Evolutionary conservation across 202 grass and related monocot genomes (phyloP).

Genomic region (Bolboschoenoplectus hybrid): DNA sequence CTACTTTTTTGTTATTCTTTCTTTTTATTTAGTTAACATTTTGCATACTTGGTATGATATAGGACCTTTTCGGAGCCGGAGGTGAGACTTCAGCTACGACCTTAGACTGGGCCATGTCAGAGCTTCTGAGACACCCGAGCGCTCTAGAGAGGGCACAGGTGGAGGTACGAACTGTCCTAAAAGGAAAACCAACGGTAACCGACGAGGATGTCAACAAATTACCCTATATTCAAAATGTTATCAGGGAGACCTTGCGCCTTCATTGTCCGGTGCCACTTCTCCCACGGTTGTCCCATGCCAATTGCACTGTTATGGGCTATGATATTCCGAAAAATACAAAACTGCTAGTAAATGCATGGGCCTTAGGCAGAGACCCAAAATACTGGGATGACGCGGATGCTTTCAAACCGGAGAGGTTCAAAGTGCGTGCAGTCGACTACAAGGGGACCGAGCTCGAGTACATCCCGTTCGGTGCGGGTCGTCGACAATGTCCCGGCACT

Average conservation of each 20-base stretch:
- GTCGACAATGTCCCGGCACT: constrained; percentile 32
- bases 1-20: background rate
- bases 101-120: too few relatives aligned
- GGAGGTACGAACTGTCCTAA: too few relatives aligned
- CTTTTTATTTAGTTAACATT: background rate
- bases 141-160: too few relatives aligned
- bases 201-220: constrained; percentile 30
- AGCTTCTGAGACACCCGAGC: too few relatives aligned
- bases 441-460: too few relatives aligned
- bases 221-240: constrained; percentile 33
- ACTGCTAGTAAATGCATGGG: constrained; percentile 38
- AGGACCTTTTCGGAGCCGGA: constrained; percentile 32
- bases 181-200: too few relatives aligned
- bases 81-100: constrained; percentile 36
- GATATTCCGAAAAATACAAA: constrained; percentile 30
- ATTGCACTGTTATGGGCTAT: constrained; percentile 10
- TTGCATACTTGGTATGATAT: background rate
- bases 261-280: constrained; percentile 31
- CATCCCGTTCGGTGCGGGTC: too few relatives aligned
- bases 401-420: too few relatives aligned
- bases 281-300: background rate
- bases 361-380: constrained; percentile 38
- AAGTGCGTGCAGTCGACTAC: too few relatives aligned
- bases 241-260: constrained; percentile 38
- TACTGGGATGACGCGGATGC: too few relatives aligned